Evolutionary conservation across 108 stramenopile species (phyloP), one percentile per base, ranked within the genome.

Genomic region (Cyclotella kingstonii): DNA sequence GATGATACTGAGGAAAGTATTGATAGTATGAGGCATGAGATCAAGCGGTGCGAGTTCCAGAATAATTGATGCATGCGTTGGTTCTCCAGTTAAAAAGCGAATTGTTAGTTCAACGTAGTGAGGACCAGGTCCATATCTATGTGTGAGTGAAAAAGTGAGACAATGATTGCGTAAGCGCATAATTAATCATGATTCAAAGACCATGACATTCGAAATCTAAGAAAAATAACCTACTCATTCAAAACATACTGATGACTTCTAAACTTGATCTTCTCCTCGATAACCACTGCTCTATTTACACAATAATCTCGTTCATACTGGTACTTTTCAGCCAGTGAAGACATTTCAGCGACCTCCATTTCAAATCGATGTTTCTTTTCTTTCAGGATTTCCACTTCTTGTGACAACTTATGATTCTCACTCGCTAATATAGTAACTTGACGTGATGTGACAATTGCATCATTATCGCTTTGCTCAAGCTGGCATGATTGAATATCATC

Each of bases 11-110:
- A 74, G 33, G 12, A 74, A 44, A 2, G 44, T 53, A n/a, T 68
- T 41, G 33, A 74, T 47, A 25, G 73, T 68, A n/a, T 74, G 73
- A 27, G 73, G 66, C 66, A 74, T 74, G 15, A 54, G 4, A 27
- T 68, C 66, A 17, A 74, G 61, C 11, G 73, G 67, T 12, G 60
- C 66, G 2, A 74, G 57, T 54, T 69, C 61, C 7, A 74, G 60
- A 22, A 62, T 33, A 9, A 74, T 52, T 22, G 56, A 28, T 45
- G 62, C 73, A 0, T 35, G 25, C 8, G 28, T 68, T 19, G 54
- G 38, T 15, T 61, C 21, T 23, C 17, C 33, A 6, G 59, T 18
- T 33, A 43, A 43, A 36, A 62, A 40, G 19, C 40, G 22, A 19
- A 74, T 35, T 3, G 67, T 36, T 10, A 74, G n/a, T 29, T 61